phyloP scores from a whole-genome alignment of 495 filamentous ascomycete species.

The Hypoxylon lienhwacheense region DNA sequence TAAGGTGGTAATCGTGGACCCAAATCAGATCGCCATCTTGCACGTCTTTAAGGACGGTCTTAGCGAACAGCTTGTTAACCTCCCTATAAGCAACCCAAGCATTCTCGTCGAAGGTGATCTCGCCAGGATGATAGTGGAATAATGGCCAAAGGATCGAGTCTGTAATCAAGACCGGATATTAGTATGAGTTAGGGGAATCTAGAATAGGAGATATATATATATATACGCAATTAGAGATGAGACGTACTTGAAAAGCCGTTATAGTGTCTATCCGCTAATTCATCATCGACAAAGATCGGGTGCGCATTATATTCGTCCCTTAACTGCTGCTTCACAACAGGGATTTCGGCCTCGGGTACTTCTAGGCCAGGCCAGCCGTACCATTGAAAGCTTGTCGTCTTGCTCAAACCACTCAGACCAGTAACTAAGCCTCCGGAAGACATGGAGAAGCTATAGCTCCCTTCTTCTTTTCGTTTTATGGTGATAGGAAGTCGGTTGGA shows the following conservation, averaged over 20 bases:
- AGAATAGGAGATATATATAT: background rate
- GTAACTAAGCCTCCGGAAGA: slow-evolving; percentile 94
- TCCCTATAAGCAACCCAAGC: slow-evolving; percentile 85
- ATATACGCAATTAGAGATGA: background rate
- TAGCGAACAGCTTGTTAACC: slow-evolving; percentile 85
- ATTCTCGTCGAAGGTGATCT: slow-evolving; percentile 86
- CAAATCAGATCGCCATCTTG: slow-evolving; percentile 83
- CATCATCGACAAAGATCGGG: slow-evolving; percentile 77
- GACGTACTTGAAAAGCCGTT: slow-evolving; percentile 80
- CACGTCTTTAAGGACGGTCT: slow-evolving; percentile 69
- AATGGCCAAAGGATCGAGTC: slow-evolving; percentile 95
- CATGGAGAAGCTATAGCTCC: slow-evolving; percentile 82
- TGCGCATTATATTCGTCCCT: slow-evolving; percentile 73
- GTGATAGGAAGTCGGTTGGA: slow-evolving; percentile 95
- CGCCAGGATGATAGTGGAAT: slow-evolving; percentile 93
- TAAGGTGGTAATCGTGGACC: slow-evolving; percentile 96
- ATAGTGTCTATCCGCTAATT: slow-evolving; percentile 78
- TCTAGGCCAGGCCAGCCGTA: slow-evolving; percentile 96
- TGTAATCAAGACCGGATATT: slow-evolving; percentile 38
- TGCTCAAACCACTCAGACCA: slow-evolving; percentile 84
- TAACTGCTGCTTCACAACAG: slow-evolving; percentile 65
- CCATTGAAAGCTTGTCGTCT: slow-evolving; percentile 92
- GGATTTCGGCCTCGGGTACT: slow-evolving; percentile 70
- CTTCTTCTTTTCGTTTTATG: slow-evolving; percentile 85
- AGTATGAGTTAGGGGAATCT: no score